Conservation (phyloP, 2,329 filamentous ascomycete species). For the Alternaria triticimaculans region DNA sequence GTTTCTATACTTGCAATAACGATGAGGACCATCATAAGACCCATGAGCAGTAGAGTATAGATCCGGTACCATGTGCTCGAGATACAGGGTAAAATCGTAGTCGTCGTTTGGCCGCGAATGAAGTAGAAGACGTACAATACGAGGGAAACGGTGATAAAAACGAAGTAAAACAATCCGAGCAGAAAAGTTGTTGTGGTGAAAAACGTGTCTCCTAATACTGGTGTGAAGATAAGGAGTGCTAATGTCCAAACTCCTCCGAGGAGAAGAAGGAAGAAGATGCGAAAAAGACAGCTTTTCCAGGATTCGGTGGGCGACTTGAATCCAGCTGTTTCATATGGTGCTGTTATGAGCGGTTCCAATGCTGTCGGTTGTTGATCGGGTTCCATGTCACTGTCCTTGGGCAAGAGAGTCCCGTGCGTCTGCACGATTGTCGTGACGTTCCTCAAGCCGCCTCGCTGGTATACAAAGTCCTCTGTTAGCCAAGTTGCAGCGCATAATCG, state of each 20-base stretch:
- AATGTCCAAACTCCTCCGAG: not conserved
- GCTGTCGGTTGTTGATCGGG: not conserved
- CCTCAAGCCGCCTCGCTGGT: not conserved
- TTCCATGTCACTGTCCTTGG: not conserved
- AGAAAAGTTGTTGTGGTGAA: not conserved
- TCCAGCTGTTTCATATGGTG: not conserved
- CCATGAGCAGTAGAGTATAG: constrained; percentile 15
- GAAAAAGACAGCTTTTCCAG: not conserved
- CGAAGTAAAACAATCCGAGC: not conserved
- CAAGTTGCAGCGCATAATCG: constrained; percentile 19
- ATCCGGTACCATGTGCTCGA: constrained; percentile 19
- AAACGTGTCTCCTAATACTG: not conserved
- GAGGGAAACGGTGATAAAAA: not conserved
- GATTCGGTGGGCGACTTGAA: not conserved
- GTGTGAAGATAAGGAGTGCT: not conserved
- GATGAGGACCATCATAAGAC: constrained; percentile 4
- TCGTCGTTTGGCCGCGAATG: constrained; percentile 11
- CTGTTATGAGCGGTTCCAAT: not conserved
- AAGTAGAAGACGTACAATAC: constrained; percentile 8
- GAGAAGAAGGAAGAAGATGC: not conserved
- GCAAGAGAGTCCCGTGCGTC: not conserved
- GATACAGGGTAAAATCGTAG: constrained; percentile 18
- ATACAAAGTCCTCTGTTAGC: constrained; percentile 23
- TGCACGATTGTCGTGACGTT: not conserved
- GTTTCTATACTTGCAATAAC: constrained; percentile 18